Conservation (phyloP, 257 asterid species). For the Handroanthus guayacan region DNA sequence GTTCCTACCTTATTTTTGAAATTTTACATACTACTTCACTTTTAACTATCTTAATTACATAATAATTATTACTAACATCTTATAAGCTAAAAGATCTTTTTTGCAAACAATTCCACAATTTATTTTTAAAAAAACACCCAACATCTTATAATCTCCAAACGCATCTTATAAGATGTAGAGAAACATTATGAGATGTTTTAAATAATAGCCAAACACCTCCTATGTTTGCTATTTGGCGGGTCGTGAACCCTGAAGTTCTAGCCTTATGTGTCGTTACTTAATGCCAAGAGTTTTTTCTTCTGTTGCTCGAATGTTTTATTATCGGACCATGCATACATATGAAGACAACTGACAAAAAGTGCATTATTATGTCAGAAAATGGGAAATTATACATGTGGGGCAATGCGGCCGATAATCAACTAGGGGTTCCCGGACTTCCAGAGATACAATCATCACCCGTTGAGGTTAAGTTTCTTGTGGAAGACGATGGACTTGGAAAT, state of each 20-base stretch:
- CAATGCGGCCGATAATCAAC: slow-evolving; percentile 73
- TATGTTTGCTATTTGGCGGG: not conserved
- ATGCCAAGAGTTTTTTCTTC: not conserved
- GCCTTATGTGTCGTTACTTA: not conserved
- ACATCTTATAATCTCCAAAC: too few relatives aligned
- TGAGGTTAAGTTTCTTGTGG: slow-evolving; percentile 81
- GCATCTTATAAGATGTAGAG: too few relatives aligned
- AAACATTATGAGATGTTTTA: too few relatives aligned
- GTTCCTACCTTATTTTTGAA: too few relatives aligned
- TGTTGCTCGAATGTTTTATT: not conserved
- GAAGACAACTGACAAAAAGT: slow-evolving; percentile 13
- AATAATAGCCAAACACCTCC: too few relatives aligned
- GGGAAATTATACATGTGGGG: slow-evolving; percentile 98
- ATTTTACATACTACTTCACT: too few relatives aligned
- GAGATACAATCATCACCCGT: slow-evolving; percentile 76
- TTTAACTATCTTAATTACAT: too few relatives aligned
- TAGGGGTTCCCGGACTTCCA: slow-evolving; percentile 87
- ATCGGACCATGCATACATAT: not conserved
- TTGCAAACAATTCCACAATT: too few relatives aligned
- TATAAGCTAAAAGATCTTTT: too few relatives aligned
- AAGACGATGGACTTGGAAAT: slow-evolving; percentile 69
- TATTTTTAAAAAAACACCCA: too few relatives aligned
- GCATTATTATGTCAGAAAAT: slow-evolving; percentile 50
- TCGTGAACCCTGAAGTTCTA: not conserved
- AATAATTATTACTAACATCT: too few relatives aligned